Evolutionary conservation across 768 basidiomycete species (phyloP).

Genomic region (Clathrus columnatus): DNA sequence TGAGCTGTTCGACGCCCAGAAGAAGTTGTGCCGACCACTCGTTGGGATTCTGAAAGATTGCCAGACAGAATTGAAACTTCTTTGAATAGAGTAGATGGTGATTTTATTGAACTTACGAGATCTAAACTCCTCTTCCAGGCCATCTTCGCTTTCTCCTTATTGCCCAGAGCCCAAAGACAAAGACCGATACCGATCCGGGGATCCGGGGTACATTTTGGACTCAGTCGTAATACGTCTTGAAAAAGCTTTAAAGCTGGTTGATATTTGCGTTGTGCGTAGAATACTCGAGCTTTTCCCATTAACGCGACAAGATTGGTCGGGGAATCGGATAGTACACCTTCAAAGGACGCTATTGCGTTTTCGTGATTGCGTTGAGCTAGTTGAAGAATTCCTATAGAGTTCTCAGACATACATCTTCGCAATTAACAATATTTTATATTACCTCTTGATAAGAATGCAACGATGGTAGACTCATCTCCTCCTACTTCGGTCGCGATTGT

Average conservation of each 20-base stretch:
- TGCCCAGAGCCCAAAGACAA: slow-evolving; percentile 85
- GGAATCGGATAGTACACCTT: slow-evolving; percentile 64
- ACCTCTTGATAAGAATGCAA: slow-evolving; percentile 64
- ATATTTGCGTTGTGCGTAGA: slow-evolving; percentile 71
- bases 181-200: slow-evolving; percentile 94
- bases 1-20: slow-evolving; percentile 79
- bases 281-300: slow-evolving; percentile 82
- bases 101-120: slow-evolving; percentile 48
- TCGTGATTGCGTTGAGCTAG: slow-evolving; percentile 75
- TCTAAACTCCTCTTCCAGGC: slow-evolving; percentile 90
- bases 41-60: slow-evolving; percentile 60
- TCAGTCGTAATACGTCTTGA: slow-evolving; percentile 72
- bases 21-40: slow-evolving; percentile 77
- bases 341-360: slow-evolving; percentile 74
- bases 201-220: slow-evolving; percentile 78
- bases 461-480: slow-evolving; percentile 37
- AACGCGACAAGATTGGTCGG: slow-evolving; percentile 85
- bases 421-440: slow-evolving; percentile 17
- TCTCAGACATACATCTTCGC: neutral
- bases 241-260: slow-evolving; percentile 76
- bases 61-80: too few species aligned
- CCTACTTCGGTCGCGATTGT: slow-evolving; percentile 49
- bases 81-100: slow-evolving; percentile 1
- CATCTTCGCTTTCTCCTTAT: slow-evolving; percentile 69
- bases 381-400: slow-evolving; percentile 61